A percentile compares a stretch with the other conserved stretches of the same genome.
Conservation (phyloP, 2,329 filamentous ascomycete species). For the Chaetothyriales sp. region DNA sequence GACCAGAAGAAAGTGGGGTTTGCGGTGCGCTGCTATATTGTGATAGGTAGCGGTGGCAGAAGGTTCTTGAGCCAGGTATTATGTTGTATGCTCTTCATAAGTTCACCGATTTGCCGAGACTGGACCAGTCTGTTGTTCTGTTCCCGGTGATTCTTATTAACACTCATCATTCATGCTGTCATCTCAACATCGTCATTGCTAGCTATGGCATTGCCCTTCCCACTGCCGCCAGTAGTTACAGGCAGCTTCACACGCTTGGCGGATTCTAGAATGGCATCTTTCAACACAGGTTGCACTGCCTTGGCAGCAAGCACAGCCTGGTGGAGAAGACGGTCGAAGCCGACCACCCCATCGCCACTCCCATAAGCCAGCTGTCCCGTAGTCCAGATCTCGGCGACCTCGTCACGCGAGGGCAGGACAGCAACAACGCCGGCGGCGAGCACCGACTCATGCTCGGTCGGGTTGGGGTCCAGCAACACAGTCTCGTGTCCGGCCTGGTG, state of each 20-base stretch:
- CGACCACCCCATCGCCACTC: conserved; percentile 17
- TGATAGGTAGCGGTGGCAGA: neutral
- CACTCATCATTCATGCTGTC: conserved; percentile 17
- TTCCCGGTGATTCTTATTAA: neutral
- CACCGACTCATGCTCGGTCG: conserved; percentile 64
- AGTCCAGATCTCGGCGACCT: conserved; percentile 89
- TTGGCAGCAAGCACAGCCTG: conserved; percentile 50
- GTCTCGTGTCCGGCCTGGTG: conserved; percentile 15
- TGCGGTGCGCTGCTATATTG: neutral
- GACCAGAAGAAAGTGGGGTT: too few species aligned
- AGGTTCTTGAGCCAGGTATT: neutral
- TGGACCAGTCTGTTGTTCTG: neutral
- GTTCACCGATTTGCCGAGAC: neutral
- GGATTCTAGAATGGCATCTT: conserved; percentile 48
- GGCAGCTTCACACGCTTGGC: conserved; percentile 11
- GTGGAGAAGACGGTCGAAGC: conserved; percentile 39
- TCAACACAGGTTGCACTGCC: conserved; percentile 45
- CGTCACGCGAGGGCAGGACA: conserved; percentile 73
- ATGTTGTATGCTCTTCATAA: neutral
- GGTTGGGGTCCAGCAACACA: conserved; percentile 61
- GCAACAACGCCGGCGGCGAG: conserved; percentile 78
- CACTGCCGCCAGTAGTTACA: neutral
- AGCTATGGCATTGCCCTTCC: conserved; percentile 1
- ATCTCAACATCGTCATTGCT: conserved; percentile 18
- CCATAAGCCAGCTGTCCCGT: conserved; percentile 50